Percentiles rank a stretch among this genome's conserved stretches.
These are phyloP conservation scores for Kodamaea restingae DNA, from an alignment of 805 yeast species.

Conservation along the genomic window DNA sequence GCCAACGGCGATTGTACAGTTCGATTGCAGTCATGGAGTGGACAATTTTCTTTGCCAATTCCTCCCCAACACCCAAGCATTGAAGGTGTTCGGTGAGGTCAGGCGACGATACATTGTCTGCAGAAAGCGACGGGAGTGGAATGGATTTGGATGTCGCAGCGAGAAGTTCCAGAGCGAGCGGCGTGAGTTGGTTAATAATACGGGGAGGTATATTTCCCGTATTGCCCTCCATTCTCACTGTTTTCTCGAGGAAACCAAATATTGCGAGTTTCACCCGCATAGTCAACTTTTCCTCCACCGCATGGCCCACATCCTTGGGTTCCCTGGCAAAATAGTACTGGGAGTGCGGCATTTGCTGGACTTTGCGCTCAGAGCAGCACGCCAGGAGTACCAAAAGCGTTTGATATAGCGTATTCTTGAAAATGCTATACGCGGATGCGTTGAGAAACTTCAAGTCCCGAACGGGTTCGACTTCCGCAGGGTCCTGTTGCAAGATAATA, in stretches of 20 bases:
- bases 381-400: conserved; percentile 36
- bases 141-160: background rate
- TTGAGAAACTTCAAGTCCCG: conserved; percentile 27
- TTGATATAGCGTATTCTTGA: conserved; percentile 41
- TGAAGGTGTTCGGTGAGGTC: conserved; percentile 3
- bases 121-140: background rate
- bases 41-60: conserved; percentile 3
- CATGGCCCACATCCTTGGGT: background rate
- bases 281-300: background rate
- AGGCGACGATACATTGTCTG: conserved; percentile 17
- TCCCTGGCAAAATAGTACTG: conserved; percentile 15
- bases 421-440: conserved; percentile 31
- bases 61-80: background rate
- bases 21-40: conserved; percentile 2
- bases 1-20: conserved; percentile 2
- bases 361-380: conserved; percentile 3
- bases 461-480: conserved; percentile 2
- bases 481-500: conserved; percentile 15
- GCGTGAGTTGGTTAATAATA: conserved; percentile 3
- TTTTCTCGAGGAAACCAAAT: background rate
- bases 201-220: conserved; percentile 3
- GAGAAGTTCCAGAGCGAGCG: background rate
- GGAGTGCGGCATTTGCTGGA: conserved; percentile 29
- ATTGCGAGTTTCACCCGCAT: background rate
- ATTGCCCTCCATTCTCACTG: background rate